Evolutionary conservation across 2,329 filamentous ascomycete species (phyloP).

Genomic region (Penicillium sumatraense): DNA sequence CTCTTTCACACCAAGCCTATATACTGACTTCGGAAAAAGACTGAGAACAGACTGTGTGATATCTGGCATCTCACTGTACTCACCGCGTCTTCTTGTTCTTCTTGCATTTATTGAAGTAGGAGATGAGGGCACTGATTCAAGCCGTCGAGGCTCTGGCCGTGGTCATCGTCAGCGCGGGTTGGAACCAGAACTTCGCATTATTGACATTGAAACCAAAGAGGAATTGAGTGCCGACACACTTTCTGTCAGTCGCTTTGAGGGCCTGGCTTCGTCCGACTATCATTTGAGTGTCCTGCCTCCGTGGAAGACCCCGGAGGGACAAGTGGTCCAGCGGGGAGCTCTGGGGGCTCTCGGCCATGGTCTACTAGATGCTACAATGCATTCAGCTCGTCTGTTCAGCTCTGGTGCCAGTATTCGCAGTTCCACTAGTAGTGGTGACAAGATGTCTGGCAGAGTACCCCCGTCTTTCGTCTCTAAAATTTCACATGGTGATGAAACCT

Average conservation of each 20-base stretch:
- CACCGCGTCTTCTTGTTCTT: conserved; percentile 84
- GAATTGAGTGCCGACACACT: conserved; percentile 87
- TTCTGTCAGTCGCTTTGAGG: conserved; percentile 83
- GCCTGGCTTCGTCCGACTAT: conserved; percentile 86
- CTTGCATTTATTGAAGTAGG: conserved; percentile 86
- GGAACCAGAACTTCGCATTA: conserved; percentile 86
- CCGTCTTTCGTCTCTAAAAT: conserved; percentile 61
- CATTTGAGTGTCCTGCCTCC: conserved; percentile 85
- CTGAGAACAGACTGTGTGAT: conserved; percentile 97
- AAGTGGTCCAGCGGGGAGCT: conserved; percentile 70
- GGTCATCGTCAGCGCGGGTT: conserved; percentile 76
- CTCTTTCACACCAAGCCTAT: background rate
- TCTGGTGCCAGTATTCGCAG: conserved; percentile 77
- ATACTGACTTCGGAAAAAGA: conserved; percentile 53
- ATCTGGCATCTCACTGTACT: conserved; percentile 96
- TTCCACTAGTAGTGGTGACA: conserved; percentile 62
- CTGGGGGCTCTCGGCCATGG: conserved; percentile 75
- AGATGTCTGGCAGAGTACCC: conserved; percentile 54
- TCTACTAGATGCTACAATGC: conserved; percentile 89
- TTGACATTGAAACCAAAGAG: conserved; percentile 81
- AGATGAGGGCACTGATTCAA: conserved; percentile 65
- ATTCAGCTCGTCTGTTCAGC: conserved; percentile 83
- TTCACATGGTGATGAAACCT: conserved; percentile 46
- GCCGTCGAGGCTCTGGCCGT: conserved; percentile 55
- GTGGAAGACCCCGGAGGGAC: conserved; percentile 65